These are phyloP conservation scores for Penicillium freii DNA, from an alignment of 2,329 filamentous ascomycete genomes.

Conservation along the genomic window DNA sequence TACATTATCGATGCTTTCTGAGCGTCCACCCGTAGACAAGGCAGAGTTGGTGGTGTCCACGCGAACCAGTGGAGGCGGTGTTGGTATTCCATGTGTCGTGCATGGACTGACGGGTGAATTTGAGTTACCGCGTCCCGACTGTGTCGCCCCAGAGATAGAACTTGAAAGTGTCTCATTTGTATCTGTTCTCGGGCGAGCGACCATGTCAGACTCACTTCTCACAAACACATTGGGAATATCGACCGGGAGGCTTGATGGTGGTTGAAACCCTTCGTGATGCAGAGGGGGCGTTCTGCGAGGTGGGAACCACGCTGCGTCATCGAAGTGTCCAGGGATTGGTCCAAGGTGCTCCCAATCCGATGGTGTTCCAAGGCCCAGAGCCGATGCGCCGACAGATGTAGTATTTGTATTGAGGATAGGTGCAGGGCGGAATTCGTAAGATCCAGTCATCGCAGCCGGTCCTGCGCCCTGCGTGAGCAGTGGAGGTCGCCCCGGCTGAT, in stretches of 20 bases:
- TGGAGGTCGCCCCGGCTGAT: conserved; percentile 17
- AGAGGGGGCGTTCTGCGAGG: conserved; percentile 13
- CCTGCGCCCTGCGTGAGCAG: conserved; percentile 18
- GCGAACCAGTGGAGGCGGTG: conserved; percentile 21
- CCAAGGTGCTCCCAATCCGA: conserved; percentile 51
- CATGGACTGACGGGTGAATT: conserved; percentile 28
- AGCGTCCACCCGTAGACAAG: conserved; percentile 27
- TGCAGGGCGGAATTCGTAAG: conserved; percentile 15
- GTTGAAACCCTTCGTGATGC: conserved; percentile 11
- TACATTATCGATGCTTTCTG: conserved; percentile 44
- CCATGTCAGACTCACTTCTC: conserved; percentile 1
- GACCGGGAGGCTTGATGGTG: conserved; percentile 15
- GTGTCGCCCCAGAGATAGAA: background rate
- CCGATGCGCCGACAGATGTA: conserved; percentile 32
- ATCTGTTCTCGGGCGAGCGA: conserved; percentile 11
- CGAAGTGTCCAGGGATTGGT: conserved; percentile 36
- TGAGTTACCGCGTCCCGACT: conserved; percentile 5
- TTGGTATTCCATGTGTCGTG: conserved; percentile 12
- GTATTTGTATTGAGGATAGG: conserved; percentile 14
- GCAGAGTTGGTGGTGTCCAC: conserved; percentile 33
- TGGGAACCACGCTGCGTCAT: conserved; percentile 34
- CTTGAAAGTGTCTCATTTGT: conserved; percentile 7
- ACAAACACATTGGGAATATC: conserved; percentile 1
- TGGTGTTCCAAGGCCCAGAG: conserved; percentile 43
- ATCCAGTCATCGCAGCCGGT: conserved; percentile 19